Evolutionary conservation across 2,329 filamentous ascomycete species (phyloP), one percentile per base, ranked within the genome.

Genomic region (Verticillium longisporum): DNA sequence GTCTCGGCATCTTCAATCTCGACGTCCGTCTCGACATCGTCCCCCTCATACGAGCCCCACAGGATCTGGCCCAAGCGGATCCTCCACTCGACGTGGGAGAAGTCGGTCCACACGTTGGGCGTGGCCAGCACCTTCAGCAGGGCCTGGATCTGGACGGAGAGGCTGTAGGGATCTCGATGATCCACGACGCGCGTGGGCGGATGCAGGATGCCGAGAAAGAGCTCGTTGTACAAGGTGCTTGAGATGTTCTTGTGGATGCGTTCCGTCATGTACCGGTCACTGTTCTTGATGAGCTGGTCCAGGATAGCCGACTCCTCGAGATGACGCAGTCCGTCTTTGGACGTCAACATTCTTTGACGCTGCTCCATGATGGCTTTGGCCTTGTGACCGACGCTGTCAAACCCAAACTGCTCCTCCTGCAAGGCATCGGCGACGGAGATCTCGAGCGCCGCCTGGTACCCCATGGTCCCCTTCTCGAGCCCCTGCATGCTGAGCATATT

Each of bases 401-500:
- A 86, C 9, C 83, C 84, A 64, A 80, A 85, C 70, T 86, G 84
- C 65, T 86, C 80, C 64, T 87, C 85, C 63, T 85, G 80, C 11
- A 90, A 78, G 9, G 83, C 81, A 71, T 91, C 88, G 21, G 86
- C 83, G 15, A 86, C 82, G 26, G 82, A 78, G 38, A 90, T 72
- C 69, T 91, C 87, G 38, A 91, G 76, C 7, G 88, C 88, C 26
- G 88, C 85, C 66, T 85, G 81, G 70, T 86, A 90, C 59, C 88
- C 88, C 69, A 90, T 79, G 18, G 87, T 89, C 53, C 88, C 88
- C 70, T 87, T 87, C 70, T 91, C 88, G 36, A 88, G 73, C 3
- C 88, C 88, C 65, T 88, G 85, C 77, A 88, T 86, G 76, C 86
- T 88, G 62, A 90, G 78, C 88, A 90, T 91, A 70, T 83, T 88